phyloP scores from a whole-genome alignment of 345 rosid species.

The Leavenworthia alabamica region DNA sequence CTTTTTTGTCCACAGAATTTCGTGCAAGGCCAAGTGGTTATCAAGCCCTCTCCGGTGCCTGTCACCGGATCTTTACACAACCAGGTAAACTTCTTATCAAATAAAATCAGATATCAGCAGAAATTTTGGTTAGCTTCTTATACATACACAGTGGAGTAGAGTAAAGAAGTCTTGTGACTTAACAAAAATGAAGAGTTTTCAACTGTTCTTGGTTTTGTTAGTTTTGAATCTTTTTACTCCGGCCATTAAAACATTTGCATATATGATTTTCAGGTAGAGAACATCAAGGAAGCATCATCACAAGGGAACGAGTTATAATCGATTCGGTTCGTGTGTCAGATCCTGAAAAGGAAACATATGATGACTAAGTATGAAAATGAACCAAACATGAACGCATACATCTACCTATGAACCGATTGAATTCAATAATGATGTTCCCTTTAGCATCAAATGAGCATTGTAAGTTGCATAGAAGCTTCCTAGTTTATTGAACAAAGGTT shows the following conservation, averaged over 20 bases:
- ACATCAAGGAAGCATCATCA: constrained; percentile 34
- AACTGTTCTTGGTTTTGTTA: background rate
- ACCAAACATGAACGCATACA: constrained; percentile 2
- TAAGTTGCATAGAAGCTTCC: constrained; percentile 73
- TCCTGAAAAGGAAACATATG: constrained; percentile 38
- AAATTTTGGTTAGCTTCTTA: background rate
- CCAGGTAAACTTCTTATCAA: constrained; percentile 39
- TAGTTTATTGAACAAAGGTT: constrained; percentile 66
- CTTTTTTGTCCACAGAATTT: constrained; percentile 25
- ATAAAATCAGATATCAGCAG: background rate
- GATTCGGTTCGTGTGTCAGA: constrained; percentile 40
- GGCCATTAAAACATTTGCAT: background rate
- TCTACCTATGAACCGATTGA: constrained; percentile 75
- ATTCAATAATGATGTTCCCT: constrained; percentile 71
- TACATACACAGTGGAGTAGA: background rate
- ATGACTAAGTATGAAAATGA: constrained; percentile 30
- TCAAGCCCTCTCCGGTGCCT: constrained; percentile 29
- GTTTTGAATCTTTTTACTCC: constrained; percentile 4
- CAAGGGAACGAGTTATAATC: constrained; percentile 34
- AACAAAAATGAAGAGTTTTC: no score
- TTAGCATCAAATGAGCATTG: constrained; percentile 79
- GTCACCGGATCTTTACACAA: constrained; percentile 37
- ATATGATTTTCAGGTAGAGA: constrained; percentile 37
- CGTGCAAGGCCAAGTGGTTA: constrained; percentile 22
- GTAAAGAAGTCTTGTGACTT: background rate